These are phyloP conservation scores for Solanum verrucosum DNA, from an alignment of 257 asterid genomes.

Conservation along the genomic window DNA sequence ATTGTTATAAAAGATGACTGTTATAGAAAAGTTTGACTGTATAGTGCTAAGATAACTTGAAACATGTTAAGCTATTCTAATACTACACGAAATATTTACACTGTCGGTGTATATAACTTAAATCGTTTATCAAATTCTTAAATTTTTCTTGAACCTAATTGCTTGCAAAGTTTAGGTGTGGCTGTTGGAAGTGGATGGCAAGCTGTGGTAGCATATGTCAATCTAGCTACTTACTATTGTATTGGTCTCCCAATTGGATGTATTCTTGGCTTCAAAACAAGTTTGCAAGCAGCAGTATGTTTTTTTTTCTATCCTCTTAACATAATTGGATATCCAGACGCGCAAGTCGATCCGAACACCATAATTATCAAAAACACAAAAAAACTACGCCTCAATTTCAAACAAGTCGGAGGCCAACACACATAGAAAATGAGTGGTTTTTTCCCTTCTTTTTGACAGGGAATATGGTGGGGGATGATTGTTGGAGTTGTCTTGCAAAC, in stretches of 20 bases:
- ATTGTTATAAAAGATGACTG: background rate
- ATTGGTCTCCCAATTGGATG: slow-evolving; percentile 20
- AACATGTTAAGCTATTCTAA: background rate
- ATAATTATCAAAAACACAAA: background rate
- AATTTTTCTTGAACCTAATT: background rate
- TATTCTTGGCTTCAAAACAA: slow-evolving; percentile 23
- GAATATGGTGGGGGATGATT: slow-evolving; percentile 29
- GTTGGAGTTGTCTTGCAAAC: slow-evolving; percentile 16
- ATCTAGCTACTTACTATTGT: slow-evolving; percentile 16
- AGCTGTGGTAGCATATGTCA: slow-evolving; percentile 17
- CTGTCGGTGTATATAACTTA: background rate
- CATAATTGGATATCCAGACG: background rate
- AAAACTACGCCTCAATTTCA: background rate
- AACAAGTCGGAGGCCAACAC: background rate
- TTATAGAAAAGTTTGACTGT: background rate
- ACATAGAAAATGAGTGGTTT: background rate
- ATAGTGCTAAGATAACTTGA: background rate
- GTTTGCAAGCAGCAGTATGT: slow-evolving; percentile 17
- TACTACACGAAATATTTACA: background rate
- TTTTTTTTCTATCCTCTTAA: background rate
- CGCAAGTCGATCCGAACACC: background rate
- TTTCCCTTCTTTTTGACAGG: background rate
- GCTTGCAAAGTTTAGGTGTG: slow-evolving; percentile 6
- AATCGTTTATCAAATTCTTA: background rate
- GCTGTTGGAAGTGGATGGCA: slow-evolving; percentile 37